Evolutionary conservation across 192 early-diverging fungal species (phyloP), one percentile per base, ranked within the genome.

Genomic region (Gaertneriomyces sp.): DNA sequence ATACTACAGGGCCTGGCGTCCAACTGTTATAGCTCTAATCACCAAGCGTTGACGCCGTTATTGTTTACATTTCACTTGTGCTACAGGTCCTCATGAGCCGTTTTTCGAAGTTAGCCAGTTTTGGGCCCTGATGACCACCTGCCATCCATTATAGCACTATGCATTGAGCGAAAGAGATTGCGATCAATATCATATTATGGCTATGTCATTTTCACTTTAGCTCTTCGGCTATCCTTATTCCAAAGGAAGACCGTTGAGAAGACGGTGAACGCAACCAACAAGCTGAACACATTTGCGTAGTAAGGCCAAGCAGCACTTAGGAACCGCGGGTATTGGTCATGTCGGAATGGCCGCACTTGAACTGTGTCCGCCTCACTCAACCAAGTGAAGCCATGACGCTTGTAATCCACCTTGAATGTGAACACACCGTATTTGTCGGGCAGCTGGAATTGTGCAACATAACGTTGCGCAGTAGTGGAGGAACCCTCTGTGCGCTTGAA

Each of bases 401-500:
- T 90, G 78, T 97, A 97, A 69, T 96, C 93, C 45, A 97, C 90
- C 43, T 85, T 87, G 74, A 99, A 93, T 5, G 94, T 97, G 80
- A 94, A 99, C 9, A 98, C 96, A 62, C 97, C 97, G 74, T 97
- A 94, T 38, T 89, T 87, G 68, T 99, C 97, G 44, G 97, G 97
- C 17, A 98, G 78, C 61, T 83, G 69, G 64, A 90, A 83, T 58
- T 60, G 53, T 49, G 79, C 79, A 39, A 67, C 63, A 33, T 33
- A 33, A 33, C 25, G 25, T 2, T 33, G 25, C 25, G 25, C 25
- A 33, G 25, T 33, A 33, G 25, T 2, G 25, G 25, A 33, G 0
- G 25, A 33, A 33, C 25, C 25, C 25, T 33, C 25, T 33, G 25
- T 33, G 25, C 25, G 25, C 25, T 33, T 33, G 63, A 84, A 87